Evolutionary conservation across 805 yeast genomes (phyloP).

Genomic region (Ogataea chonburiensis): DNA sequence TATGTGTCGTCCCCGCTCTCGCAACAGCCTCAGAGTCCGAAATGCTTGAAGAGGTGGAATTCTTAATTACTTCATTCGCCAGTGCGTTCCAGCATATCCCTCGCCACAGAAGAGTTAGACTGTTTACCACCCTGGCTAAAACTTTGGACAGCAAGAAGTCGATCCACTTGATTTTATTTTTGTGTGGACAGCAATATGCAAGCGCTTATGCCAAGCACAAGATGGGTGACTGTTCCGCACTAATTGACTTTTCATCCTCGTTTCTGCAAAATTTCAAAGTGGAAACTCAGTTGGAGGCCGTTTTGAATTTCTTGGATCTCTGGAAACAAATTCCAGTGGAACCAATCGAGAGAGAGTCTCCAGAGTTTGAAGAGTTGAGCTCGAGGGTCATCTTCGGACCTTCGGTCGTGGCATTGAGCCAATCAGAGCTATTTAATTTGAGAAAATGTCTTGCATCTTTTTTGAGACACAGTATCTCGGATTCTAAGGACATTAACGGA

Average conservation of each 20-base stretch:
- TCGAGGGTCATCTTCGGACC: conserved; percentile 64
- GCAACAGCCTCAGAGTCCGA: conserved; percentile 47
- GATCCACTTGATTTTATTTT: conserved; percentile 68
- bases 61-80: conserved; percentile 83
- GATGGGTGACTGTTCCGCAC: conserved; percentile 60
- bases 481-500: conserved; percentile 38
- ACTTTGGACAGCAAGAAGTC: conserved; percentile 70
- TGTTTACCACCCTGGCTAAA: conserved; percentile 73
- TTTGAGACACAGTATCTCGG: conserved; percentile 50
- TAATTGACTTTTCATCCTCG: conserved; percentile 69
- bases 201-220: conserved; percentile 53
- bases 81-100: conserved; percentile 96
- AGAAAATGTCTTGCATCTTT: conserved; percentile 55
- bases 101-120: conserved; percentile 86
- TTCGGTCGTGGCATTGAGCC: conserved; percentile 49
- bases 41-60: conserved; percentile 68
- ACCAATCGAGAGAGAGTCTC: conserved; percentile 38
- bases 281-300: conserved; percentile 60
- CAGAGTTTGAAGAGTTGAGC: conserved; percentile 39
- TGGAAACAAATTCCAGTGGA: conserved; percentile 49
- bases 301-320: conserved; percentile 48
- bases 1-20: conserved; percentile 88
- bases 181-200: conserved; percentile 79
- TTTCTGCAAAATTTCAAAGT: conserved; percentile 69
- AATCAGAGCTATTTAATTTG: conserved; percentile 47